Evolutionary conservation across 768 basidiomycete species (phyloP).

Genomic region (Daedaleopsis sinensis): DNA sequence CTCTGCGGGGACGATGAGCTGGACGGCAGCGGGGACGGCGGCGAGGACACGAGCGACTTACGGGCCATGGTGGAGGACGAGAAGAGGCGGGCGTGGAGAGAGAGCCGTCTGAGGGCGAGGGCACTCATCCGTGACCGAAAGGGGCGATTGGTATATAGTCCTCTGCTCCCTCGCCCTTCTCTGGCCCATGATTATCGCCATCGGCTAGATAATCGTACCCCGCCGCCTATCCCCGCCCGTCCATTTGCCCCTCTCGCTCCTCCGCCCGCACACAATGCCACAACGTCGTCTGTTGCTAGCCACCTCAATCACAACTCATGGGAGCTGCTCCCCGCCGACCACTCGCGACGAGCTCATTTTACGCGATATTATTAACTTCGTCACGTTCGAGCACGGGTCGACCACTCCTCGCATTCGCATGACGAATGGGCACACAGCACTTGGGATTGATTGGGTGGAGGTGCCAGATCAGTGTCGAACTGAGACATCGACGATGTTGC

Average conservation of each 20-base stretch:
- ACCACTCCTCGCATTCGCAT: background rate
- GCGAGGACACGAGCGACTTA: conserved; percentile 38
- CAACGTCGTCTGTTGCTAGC: background rate
- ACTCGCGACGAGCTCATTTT: background rate
- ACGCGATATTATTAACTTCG: background rate
- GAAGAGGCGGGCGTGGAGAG: conserved; percentile 65
- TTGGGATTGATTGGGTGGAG: no score
- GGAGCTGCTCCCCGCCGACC: background rate
- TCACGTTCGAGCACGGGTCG: background rate
- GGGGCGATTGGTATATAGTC: conserved; percentile 20
- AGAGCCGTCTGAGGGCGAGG: conserved; percentile 49
- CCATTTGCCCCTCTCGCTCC: background rate
- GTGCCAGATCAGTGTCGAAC: no score
- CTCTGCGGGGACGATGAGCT: conserved; percentile 43
- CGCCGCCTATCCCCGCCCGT: conserved; percentile 3
- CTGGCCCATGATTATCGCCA: conserved; percentile 20
- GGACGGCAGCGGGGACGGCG: conserved; percentile 11
- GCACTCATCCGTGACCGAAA: conserved; percentile 23
- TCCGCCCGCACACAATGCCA: background rate
- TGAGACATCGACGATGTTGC: no score
- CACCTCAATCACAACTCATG: background rate
- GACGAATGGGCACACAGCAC: background rate
- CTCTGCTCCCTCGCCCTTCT: conserved; percentile 1
- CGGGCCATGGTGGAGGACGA: conserved; percentile 56
- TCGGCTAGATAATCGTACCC: conserved; percentile 26